Conservation (phyloP, 2,329 filamentous ascomycete genomes). For the Colletotrichum spinosum region DNA sequence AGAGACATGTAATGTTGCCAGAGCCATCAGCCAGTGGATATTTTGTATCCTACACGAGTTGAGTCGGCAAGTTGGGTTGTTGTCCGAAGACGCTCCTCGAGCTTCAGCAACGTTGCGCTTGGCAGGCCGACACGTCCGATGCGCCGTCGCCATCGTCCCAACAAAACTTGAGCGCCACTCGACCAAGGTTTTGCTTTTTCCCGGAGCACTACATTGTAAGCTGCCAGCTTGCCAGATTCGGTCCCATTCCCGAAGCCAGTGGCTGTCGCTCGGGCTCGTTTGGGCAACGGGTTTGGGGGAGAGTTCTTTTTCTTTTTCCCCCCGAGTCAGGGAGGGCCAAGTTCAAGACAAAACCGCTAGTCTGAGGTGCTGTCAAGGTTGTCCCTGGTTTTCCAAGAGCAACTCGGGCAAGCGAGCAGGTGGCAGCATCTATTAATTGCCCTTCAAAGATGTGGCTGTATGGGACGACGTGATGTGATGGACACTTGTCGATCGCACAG, state of each 20-base stretch:
- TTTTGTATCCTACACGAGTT: background rate
- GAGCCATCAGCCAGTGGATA: background rate
- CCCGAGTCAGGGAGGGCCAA: conserved; percentile 22
- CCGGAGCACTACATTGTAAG: background rate
- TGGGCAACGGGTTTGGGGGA: background rate
- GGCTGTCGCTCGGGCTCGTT: conserved; percentile 23
- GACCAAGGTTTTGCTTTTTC: conserved; percentile 6
- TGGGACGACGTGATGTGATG: conserved; percentile 20
- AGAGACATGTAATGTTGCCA: background rate
- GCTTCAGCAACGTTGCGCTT: conserved; percentile 28
- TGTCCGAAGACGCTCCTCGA: background rate
- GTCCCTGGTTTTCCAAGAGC: conserved; percentile 14
- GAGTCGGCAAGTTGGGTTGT: background rate
- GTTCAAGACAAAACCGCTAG: conserved; percentile 33
- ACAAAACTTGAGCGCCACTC: conserved; percentile 2
- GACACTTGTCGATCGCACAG: background rate
- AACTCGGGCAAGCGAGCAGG: conserved; percentile 12
- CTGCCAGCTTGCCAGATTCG: conserved; percentile 16
- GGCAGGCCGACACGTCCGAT: conserved; percentile 14
- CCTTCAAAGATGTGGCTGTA: conserved; percentile 9
- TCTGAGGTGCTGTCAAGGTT: conserved; percentile 1
- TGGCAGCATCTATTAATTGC: conserved; percentile 1
- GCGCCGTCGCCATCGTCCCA: conserved; percentile 18
- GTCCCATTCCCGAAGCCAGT: conserved; percentile 13
- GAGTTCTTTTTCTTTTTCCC: conserved; percentile 5